These are phyloP conservation scores for Tubosaeta sp. DNA, from an alignment of 768 basidiomycete species.

Conservation along the genomic window DNA sequence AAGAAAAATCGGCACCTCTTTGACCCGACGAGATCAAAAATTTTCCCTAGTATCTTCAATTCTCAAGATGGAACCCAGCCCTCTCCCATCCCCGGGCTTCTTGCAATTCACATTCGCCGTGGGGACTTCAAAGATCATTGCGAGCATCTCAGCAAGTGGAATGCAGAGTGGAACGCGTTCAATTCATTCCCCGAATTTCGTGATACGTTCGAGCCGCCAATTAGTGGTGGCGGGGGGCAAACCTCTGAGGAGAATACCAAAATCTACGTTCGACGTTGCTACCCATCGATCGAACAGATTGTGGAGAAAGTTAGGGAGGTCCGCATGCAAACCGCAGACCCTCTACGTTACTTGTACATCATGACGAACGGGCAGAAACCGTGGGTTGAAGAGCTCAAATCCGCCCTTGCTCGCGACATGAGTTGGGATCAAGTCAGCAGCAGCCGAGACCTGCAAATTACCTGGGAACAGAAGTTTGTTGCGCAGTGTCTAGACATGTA, in stretches of 20 bases:
- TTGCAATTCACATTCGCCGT: slow-evolving; percentile 49
- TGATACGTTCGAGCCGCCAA: slow-evolving; percentile 35
- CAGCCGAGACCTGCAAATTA: slow-evolving; percentile 41
- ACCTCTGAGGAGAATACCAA: slow-evolving; percentile 17
- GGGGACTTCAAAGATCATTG: slow-evolving; percentile 50
- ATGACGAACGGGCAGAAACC: slow-evolving; percentile 42
- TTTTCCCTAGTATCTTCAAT: not conserved
- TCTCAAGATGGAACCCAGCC: slow-evolving; percentile 2
- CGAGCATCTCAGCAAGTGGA: slow-evolving; percentile 32
- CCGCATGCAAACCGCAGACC: slow-evolving; percentile 18
- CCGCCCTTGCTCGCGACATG: slow-evolving; percentile 26
- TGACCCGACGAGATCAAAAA: not conserved
- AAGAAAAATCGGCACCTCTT: slow-evolving; percentile 29
- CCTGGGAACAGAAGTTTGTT: slow-evolving; percentile 40
- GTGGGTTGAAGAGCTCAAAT: slow-evolving; percentile 42
- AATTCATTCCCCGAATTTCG: slow-evolving; percentile 39
- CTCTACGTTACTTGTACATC: slow-evolving; percentile 40
- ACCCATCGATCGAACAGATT: slow-evolving; percentile 41
- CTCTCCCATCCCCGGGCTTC: slow-evolving; percentile 34
- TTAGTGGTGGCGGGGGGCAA: slow-evolving; percentile 15
- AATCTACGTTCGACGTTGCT: slow-evolving; percentile 37
- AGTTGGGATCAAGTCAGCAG: slow-evolving; percentile 41
- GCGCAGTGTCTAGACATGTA: slow-evolving; percentile 49
- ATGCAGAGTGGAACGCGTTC: slow-evolving; percentile 40
- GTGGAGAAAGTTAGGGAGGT: slow-evolving; percentile 36